Evolutionary conservation across 2,329 filamentous ascomycete species (phyloP).

Genomic region (Neobulgaria alba): DNA sequence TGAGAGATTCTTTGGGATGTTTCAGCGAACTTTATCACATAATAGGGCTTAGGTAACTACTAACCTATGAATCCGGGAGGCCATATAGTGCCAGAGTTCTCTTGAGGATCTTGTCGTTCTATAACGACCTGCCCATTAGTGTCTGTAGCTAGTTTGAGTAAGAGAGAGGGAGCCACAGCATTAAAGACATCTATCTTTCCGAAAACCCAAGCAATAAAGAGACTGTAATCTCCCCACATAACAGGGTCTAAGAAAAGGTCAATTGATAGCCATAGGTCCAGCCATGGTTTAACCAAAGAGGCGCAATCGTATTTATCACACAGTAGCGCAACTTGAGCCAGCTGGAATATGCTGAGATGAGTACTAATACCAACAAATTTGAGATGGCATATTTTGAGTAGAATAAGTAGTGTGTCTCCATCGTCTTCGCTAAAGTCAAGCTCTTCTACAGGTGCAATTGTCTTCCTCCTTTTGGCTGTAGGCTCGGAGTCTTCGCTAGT

Average conservation of each 20-base stretch:
- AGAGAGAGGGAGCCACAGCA: neutral
- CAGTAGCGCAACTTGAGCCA: conserved; percentile 6
- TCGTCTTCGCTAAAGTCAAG: conserved; percentile 9
- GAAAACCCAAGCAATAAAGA: conserved; percentile 11
- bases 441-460: neutral
- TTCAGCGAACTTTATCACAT: no score
- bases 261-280: conserved; percentile 2
- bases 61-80: no score
- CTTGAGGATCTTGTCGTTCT: no score
- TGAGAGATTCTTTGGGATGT: no score
- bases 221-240: conserved; percentile 2
- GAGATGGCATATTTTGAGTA: conserved; percentile 11
- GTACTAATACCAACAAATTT: conserved; percentile 4
- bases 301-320: conserved; percentile 11
- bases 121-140: no score
- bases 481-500: neutral
- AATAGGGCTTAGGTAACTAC: no score
- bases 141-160: no score
- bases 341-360: neutral
- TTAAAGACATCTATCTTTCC: conserved; percentile 3
- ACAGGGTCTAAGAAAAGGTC: no score
- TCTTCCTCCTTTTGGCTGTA: no score
- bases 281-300: conserved; percentile 4
- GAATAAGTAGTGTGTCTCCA: conserved; percentile 2
- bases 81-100: no score